Conservation (phyloP, 2,329 filamentous ascomycete genomes). For the Cordyceps javanica region DNA sequence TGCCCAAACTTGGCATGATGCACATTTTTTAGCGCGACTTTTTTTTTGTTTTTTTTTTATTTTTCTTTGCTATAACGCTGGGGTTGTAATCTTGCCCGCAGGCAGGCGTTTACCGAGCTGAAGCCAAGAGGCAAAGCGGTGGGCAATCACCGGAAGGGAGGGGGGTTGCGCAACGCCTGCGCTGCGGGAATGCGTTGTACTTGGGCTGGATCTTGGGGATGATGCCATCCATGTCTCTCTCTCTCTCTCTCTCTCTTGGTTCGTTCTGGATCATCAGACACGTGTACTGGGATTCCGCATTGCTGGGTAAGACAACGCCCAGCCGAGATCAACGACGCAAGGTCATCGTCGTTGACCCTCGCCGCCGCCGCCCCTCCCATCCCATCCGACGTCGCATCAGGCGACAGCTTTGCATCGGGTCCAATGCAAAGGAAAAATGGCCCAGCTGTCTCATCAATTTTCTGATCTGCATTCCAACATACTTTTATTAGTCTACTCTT, state of each 20-base stretch:
- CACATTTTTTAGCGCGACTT: background rate
- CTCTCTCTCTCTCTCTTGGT: background rate
- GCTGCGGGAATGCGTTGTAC: background rate
- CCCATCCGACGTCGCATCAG: background rate
- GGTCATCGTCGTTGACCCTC: too few species aligned
- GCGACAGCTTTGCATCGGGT: background rate
- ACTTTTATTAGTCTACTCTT: too few species aligned
- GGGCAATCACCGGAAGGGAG: background rate
- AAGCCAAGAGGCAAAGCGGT: background rate
- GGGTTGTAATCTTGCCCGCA: too few species aligned
- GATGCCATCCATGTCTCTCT: background rate
- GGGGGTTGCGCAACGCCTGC: background rate
- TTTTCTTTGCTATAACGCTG: too few species aligned
- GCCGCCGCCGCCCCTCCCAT: too few species aligned
- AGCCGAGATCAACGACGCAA: too few species aligned
- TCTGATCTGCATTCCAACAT: background rate
- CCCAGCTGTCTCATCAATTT: background rate
- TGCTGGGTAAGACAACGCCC: too few species aligned
- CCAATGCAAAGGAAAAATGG: too few species aligned
- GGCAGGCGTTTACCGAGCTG: too few species aligned
- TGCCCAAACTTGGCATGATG: background rate
- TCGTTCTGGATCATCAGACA: background rate
- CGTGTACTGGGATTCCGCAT: background rate
- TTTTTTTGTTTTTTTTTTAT: background rate
- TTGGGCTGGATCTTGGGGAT: background rate